Evolutionary conservation across 2,329 filamentous ascomycete genomes (phyloP), one percentile per base, ranked within the genome.

Genomic region (Purpureocillium takamizusanense): DNA sequence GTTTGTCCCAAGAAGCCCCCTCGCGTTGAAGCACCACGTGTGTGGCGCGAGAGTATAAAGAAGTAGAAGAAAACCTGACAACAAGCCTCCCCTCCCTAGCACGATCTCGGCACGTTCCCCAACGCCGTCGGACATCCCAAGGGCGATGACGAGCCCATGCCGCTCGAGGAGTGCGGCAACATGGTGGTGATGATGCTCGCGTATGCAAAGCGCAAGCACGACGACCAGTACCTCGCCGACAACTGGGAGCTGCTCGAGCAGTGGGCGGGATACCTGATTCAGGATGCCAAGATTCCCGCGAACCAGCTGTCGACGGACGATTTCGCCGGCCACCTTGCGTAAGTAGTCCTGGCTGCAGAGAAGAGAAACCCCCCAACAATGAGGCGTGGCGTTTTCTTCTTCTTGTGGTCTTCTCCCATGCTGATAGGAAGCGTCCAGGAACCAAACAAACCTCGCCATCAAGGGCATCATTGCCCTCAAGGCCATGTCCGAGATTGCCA

Each of bases 401-500:
- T 28, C 12, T 12, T 12, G 8, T 28, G 7, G 25, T 12, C 25
- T 8, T 28, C 25, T 28, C 12, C 12, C 25, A 28, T 28, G 25
- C 8, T 8, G 25, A 7, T 28, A 28, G 12, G 25, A 28, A 28
- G 25, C 7, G 25, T 7, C 25, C 23, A 58, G 54, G 4, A 79
- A 89, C 45, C 85, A 90, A 57, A 89, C 84, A 3, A 89, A 92
- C 52, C 67, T 92, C 16, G 86, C 85, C 0, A 68, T 92, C 43
- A 92, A 92, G 60, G 86, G 86, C 32, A 89, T 90, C 47, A 78
- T 92, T 40, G 86, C 82, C 8, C 83, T 92, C 56, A 78, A 83
- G 52, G 86, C 86, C 38, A 89, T 92, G 80, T 76, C 79, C 41
- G 71, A 81, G 46, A 71, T 92, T 17, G 74, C 85, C 2, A 65